These are phyloP conservation scores for Syzygium jambos DNA, from an alignment of 345 rosid genomes.

Conservation along the genomic window DNA sequence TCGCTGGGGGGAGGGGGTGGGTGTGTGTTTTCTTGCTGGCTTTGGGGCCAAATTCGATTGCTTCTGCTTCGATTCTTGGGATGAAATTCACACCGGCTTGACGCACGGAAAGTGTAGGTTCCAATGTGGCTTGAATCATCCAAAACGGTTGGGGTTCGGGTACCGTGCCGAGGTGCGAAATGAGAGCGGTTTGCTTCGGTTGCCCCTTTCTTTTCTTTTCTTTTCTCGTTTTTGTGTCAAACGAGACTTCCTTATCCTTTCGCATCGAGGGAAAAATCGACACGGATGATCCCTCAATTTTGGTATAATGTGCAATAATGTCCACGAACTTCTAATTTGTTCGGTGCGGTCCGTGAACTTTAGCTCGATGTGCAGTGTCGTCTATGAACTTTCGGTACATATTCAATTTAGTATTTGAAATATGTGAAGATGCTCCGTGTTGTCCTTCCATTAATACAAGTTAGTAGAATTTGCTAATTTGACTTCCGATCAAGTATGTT, in stretches of 20 bases:
- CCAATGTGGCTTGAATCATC: constrained; percentile 8
- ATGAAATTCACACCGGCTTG: not conserved
- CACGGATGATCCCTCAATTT: fast-evolving
- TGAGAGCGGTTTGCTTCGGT: not conserved
- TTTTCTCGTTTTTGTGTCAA: no score
- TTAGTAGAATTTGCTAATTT: fast-evolving
- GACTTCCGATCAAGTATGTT: fast-evolving
- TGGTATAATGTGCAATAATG: fast-evolving
- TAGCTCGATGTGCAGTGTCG: fast-evolving
- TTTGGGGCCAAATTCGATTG: constrained; percentile 7
- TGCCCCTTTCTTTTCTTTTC: not conserved
- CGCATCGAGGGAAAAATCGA: not conserved
- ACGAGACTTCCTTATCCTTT: not conserved
- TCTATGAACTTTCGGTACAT: not conserved
- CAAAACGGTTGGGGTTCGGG: constrained; percentile 5
- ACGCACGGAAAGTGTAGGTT: not conserved
- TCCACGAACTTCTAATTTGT: fast-evolving
- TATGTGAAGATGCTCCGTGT: not conserved
- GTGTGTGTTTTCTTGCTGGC: constrained; percentile 54
- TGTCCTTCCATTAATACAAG: not conserved
- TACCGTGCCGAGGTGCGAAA: not conserved
- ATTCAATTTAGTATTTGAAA: not conserved
- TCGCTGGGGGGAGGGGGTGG: not conserved
- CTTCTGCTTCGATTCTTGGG: not conserved
- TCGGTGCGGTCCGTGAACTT: fast-evolving